A percentile compares a stretch with the other conserved stretches of the same genome.
Conservation (phyloP, 345 rosid species). For the Turritis glabra region DNA sequence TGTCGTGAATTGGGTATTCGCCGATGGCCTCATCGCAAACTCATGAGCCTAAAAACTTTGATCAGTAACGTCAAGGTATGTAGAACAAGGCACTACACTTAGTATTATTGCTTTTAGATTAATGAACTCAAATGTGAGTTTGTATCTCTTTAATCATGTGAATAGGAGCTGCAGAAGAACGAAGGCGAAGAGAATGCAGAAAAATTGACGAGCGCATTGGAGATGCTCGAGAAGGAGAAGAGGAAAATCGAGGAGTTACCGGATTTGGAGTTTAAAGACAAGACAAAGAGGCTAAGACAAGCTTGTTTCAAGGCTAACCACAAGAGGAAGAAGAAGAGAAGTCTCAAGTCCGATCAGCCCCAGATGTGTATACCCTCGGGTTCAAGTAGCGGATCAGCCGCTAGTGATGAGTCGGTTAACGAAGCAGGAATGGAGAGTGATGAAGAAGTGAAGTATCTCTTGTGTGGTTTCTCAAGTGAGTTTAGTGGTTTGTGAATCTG, state of each 20-base stretch:
- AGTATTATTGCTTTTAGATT: neutral
- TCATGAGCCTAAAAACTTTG: constrained; percentile 61
- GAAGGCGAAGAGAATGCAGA: constrained; percentile 40
- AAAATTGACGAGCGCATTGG: constrained; percentile 47
- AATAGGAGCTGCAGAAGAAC: constrained; percentile 41
- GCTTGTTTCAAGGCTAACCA: constrained; percentile 91
- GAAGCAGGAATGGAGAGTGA: constrained; percentile 33
- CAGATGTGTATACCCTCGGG: neutral
- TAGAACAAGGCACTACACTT: neutral
- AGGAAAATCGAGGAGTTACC: constrained; percentile 62
- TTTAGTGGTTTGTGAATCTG: constrained; percentile 13
- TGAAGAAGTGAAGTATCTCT: constrained; percentile 37
- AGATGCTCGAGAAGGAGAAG: constrained; percentile 64
- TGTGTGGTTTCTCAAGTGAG: constrained; percentile 32
- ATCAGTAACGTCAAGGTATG: constrained; percentile 56
- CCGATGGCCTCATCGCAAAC: constrained; percentile 77
- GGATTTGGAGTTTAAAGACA: constrained; percentile 56
- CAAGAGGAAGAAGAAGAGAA: constrained; percentile 66
- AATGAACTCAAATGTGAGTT: neutral
- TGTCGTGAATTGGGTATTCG: constrained; percentile 65
- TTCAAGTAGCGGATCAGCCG: constrained; percentile 28
- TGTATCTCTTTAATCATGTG: neutral
- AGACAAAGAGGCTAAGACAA: constrained; percentile 76
- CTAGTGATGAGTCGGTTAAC: constrained; percentile 1
- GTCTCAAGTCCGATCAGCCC: constrained; percentile 5